Evolutionary conservation across 2,329 filamentous ascomycete genomes (phyloP).

Genomic region (Hymenoscyphus salicellus): DNA sequence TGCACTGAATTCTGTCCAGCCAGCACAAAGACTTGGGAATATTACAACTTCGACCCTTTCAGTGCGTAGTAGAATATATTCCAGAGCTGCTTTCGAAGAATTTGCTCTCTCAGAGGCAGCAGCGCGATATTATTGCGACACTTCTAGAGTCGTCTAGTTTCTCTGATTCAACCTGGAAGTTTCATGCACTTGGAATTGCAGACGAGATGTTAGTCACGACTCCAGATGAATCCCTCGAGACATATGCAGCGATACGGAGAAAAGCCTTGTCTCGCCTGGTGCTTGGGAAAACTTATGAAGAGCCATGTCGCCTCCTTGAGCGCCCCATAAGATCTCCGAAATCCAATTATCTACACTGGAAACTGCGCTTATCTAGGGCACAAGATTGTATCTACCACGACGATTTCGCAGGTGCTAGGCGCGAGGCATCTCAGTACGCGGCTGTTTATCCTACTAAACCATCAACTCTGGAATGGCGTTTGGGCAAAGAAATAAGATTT

Average conservation of each 20-base stretch:
- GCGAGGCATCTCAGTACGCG: neutral
- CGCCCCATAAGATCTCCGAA: neutral
- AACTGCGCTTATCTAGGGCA: neutral
- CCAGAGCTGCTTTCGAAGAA: neutral
- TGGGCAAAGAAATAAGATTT: neutral
- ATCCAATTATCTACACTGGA: neutral
- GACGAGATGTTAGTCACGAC: neutral
- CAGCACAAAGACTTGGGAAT: neutral
- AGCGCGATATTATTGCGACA: neutral
- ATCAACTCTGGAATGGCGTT: neutral
- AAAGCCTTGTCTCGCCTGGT: neutral
- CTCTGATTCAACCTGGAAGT: neutral
- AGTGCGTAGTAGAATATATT: neutral
- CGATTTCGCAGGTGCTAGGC: neutral
- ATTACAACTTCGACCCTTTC: neutral
- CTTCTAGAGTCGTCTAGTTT: neutral
- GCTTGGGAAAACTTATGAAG: neutral
- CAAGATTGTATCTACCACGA: neutral
- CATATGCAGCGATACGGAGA: neutral
- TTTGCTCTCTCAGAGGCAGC: neutral
- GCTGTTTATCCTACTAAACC: neutral
- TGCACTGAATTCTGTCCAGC: neutral
- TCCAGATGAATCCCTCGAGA: neutral
- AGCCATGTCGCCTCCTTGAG: neutral
- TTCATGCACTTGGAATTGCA: neutral